phyloP scores from a whole-genome alignment of 2,329 filamentous ascomycete genomes.

The Zymoseptoria ardabiliae region DNA sequence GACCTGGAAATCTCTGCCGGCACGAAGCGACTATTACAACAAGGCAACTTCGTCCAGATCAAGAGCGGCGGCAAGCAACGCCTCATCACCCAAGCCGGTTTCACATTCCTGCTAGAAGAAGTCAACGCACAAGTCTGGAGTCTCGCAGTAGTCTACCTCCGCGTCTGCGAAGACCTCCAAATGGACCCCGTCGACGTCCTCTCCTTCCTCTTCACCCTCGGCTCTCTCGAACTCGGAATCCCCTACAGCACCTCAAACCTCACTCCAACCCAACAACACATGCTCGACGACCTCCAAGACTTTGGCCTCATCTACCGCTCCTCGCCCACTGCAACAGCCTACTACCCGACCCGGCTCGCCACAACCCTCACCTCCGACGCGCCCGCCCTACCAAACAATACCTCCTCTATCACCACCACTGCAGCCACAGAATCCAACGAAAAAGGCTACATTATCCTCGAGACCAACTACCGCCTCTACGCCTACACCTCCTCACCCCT shows the following conservation, averaged over 20 bases:
- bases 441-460: slow-evolving; percentile 85
- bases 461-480: slow-evolving; percentile 97
- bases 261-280: slow-evolving; percentile 71
- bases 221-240: slow-evolving; percentile 82
- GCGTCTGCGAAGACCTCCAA: slow-evolving; percentile 59
- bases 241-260: slow-evolving; percentile 84
- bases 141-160: slow-evolving; percentile 84
- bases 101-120: slow-evolving; percentile 90
- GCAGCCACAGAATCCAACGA: slow-evolving; percentile 34
- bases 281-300: slow-evolving; percentile 83
- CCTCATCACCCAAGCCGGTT: slow-evolving; percentile 81
- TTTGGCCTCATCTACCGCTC: slow-evolving; percentile 81
- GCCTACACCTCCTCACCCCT: slow-evolving; percentile 91
- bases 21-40: slow-evolving; percentile 76
- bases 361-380: slow-evolving; percentile 82
- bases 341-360: slow-evolving; percentile 88
- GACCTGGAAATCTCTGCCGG: slow-evolving; percentile 51
- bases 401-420: slow-evolving; percentile 56
- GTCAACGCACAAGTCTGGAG: slow-evolving; percentile 97
- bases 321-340: slow-evolving; percentile 40
- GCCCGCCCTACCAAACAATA: slow-evolving; percentile 62
- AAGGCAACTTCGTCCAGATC: slow-evolving; percentile 68
- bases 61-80: slow-evolving; percentile 31
- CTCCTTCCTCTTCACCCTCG: slow-evolving; percentile 91
- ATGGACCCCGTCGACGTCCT: slow-evolving; percentile 91